Conservation (phyloP, 2,329 filamentous ascomycete species). For the Curvularia sp. region DNA sequence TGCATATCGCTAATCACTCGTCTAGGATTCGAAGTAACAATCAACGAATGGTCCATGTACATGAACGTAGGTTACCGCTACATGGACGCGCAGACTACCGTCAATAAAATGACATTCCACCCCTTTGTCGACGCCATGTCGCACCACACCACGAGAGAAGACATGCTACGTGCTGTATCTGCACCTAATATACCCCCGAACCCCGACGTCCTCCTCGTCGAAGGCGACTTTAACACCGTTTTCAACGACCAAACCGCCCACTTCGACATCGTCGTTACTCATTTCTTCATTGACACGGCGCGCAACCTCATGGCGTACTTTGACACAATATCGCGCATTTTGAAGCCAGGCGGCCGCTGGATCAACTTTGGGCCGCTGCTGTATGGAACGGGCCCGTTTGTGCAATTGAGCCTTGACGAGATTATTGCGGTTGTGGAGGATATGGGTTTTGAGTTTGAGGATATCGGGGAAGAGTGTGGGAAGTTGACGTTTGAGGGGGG, state of each 20-base stretch:
- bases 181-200: slow-evolving; percentile 54
- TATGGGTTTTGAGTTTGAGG: slow-evolving; percentile 61
- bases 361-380: slow-evolving; percentile 64
- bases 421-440: slow-evolving; percentile 57
- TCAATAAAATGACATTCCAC: slow-evolving; percentile 48
- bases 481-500: slow-evolving; percentile 52
- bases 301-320: slow-evolving; percentile 63
- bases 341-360: slow-evolving; percentile 61
- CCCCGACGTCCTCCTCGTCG: slow-evolving; percentile 56
- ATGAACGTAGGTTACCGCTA: slow-evolving; percentile 64
- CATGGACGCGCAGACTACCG: slow-evolving; percentile 47
- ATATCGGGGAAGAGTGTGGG: slow-evolving; percentile 53
- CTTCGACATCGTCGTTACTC: slow-evolving; percentile 62
- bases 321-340: slow-evolving; percentile 59
- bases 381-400: slow-evolving; percentile 62
- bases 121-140: slow-evolving; percentile 66
- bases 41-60: slow-evolving; percentile 66
- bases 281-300: slow-evolving; percentile 69
- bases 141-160: slow-evolving; percentile 58
- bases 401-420: slow-evolving; percentile 64
- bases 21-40: slow-evolving; percentile 60
- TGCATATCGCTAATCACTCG: not conserved
- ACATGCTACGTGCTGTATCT: slow-evolving; percentile 56
- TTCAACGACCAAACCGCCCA: slow-evolving; percentile 32
- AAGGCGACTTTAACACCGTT: slow-evolving; percentile 63